Evolutionary conservation across 2,329 filamentous ascomycete genomes (phyloP).

Genomic region (Aspergillus unguis): DNA sequence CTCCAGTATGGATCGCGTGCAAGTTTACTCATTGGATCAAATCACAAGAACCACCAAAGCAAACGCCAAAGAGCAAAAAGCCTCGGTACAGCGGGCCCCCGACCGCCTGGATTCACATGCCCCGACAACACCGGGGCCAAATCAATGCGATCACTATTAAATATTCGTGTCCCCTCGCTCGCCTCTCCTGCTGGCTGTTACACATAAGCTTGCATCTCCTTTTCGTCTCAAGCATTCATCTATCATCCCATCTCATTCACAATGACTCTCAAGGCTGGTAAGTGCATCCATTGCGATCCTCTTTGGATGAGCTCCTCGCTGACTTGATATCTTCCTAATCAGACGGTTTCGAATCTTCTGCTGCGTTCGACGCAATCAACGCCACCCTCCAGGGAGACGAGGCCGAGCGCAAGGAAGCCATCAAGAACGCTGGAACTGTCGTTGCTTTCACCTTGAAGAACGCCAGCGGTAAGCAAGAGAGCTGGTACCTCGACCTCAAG

Average conservation of each 20-base stretch:
- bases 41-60: neutral
- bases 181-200: slow-evolving; percentile 5
- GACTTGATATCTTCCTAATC: slow-evolving; percentile 8
- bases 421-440: slow-evolving; percentile 82
- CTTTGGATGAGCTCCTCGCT: neutral
- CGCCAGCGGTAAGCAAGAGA: slow-evolving; percentile 69
- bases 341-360: slow-evolving; percentile 82
- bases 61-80: slow-evolving; percentile 2
- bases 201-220: slow-evolving; percentile 6
- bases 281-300: slow-evolving; percentile 21
- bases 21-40: neutral
- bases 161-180: slow-evolving; percentile 13
- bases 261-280: slow-evolving; percentile 75
- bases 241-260: slow-evolving; percentile 24
- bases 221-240: slow-evolving; percentile 1
- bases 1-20: slow-evolving; percentile 1
- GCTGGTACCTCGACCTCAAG: slow-evolving; percentile 96
- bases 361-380: slow-evolving; percentile 86
- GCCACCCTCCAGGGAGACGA: slow-evolving; percentile 64
- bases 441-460: slow-evolving; percentile 96
- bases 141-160: slow-evolving; percentile 23
- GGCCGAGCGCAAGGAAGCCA: slow-evolving; percentile 76
- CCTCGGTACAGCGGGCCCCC: slow-evolving; percentile 18
- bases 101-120: slow-evolving; percentile 22
- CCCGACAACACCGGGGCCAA: slow-evolving; percentile 22